Evolutionary conservation across 306 rosid species (phyloP), one percentile per base, ranked within the genome.

Genomic region (Sechiopsis laciniata): DNA sequence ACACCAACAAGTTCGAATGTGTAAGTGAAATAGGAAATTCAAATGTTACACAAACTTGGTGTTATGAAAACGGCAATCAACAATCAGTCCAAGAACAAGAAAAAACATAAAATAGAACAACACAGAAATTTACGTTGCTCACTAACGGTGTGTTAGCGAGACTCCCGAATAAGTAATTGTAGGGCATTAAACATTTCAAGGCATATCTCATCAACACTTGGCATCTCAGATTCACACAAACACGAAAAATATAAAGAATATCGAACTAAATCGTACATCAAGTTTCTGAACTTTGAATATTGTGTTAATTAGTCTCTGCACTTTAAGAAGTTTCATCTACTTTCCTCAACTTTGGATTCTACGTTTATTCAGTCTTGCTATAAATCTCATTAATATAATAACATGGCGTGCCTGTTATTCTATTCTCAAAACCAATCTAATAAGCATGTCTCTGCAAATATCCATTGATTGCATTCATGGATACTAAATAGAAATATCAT

Each of bases 1-100:
- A 90, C 82, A 78, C 50, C 21, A 10, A 55, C 13, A 76, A 81
- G 13, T 71, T 78, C 74, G 26, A 72, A 63, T 79, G 74, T 77
- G 77, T 8, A 45, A 22, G 16, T 66, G 32, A 17, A 42, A n/a
- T 32, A 66, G 11, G 54, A 37, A 63, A 63, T 46, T 48, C 55
- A 0, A 40, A 40, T 40, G 8, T 40, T 6, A 40, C 46, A 40
- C 46, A 37, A 37, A 37, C 7, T 37, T 37, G 42, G 7, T 26
- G 29, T 26, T 26, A 26, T 1, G 29, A 26, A 26, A 26, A 26
- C 29, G 29, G 29, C 29, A 26, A 26, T 26, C 46, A 40, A 8
- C 6, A 6, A 40, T 48, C 11, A 29, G 16, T 29, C 26, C 10
- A 54, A 35, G 20, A 10, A 75, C 54, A 35, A 42, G 53, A 54